These are phyloP conservation scores for Ascochyta rabiei DNA, from an alignment of 2,329 filamentous ascomycete species.

Conservation along the genomic window DNA sequence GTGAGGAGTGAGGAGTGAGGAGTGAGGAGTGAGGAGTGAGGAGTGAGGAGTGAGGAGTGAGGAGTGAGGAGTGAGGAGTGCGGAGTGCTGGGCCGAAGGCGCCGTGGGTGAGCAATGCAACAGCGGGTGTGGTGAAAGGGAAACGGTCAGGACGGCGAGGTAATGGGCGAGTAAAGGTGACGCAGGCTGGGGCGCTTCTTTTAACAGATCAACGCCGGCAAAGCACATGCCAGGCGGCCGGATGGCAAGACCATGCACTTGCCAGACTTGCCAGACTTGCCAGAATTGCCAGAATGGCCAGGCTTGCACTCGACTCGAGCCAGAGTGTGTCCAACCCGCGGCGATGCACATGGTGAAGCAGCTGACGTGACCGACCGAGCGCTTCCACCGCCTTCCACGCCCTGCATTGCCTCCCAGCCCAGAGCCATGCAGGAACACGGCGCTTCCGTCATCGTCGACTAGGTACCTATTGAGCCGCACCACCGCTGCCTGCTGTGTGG, in stretches of 20 bases:
- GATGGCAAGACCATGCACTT: constrained; percentile 20
- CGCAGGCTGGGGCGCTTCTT: constrained; percentile 17
- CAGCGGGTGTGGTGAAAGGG: background rate
- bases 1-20: too few relatives aligned
- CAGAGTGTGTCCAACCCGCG: constrained; percentile 8
- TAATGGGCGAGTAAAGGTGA: constrained; percentile 10
- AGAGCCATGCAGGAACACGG: constrained; percentile 15
- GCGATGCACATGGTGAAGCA: constrained; percentile 8
- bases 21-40: too few relatives aligned
- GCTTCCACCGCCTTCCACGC: constrained; percentile 16
- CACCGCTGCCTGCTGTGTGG: background rate
- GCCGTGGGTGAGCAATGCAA: constrained; percentile 7
- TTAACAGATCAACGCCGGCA: constrained; percentile 14
- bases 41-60: too few relatives aligned
- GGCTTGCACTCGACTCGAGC: constrained; percentile 15
- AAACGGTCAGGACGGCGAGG: constrained; percentile 3
- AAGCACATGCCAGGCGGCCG: constrained; percentile 15
- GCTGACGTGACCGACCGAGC: constrained; percentile 9
- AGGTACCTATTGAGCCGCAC: constrained; percentile 9
- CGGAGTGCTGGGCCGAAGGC: background rate
- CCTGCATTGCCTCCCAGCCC: constrained; percentile 6
- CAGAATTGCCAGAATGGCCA: constrained; percentile 3
- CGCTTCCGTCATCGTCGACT: background rate
- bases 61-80: background rate
- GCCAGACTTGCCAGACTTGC: constrained; percentile 3